Evolutionary conservation across 768 basidiomycete species (phyloP).

Genomic region (Dioszegia aurantiaca): DNA sequence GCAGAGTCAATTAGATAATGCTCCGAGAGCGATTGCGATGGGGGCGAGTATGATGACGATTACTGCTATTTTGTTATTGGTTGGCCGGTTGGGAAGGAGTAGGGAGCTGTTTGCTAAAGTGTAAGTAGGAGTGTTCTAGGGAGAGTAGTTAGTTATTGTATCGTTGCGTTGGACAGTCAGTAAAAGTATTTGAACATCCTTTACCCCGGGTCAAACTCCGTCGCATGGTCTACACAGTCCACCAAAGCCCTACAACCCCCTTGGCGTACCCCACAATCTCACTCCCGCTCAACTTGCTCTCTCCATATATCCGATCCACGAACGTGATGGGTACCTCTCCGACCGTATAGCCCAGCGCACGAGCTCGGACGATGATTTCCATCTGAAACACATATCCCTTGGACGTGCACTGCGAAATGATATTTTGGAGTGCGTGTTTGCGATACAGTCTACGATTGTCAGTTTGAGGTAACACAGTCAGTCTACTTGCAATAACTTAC

Average conservation of each 20-base stretch:
- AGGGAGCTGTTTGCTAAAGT: conserved; percentile 16
- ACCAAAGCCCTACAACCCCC: conserved; percentile 78
- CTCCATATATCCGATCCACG: conserved; percentile 88
- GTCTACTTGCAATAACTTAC: conserved; percentile 55
- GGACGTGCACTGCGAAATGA: conserved; percentile 78
- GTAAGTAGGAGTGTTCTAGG: too few relatives aligned
- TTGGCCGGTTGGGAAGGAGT: conserved; percentile 11
- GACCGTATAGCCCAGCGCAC: conserved; percentile 75
- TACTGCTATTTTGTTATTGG: conserved; percentile 9
- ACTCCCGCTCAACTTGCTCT: conserved; percentile 84
- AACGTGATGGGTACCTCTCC: conserved; percentile 93
- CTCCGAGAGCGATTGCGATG: conserved; percentile 18
- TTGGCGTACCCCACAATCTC: conserved; percentile 83
- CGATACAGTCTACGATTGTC: conserved; percentile 66
- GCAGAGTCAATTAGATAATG: conserved; percentile 14
- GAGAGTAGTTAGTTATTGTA: too few relatives aligned
- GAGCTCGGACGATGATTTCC: conserved; percentile 94
- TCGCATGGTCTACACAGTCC: conserved; percentile 57
- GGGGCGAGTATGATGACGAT: conserved; percentile 18
- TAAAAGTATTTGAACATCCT: too few relatives aligned
- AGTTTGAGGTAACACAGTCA: too few relatives aligned
- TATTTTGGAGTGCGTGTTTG: conserved; percentile 68
- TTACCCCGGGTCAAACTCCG: neutral
- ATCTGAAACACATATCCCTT: conserved; percentile 96
- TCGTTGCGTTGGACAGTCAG: too few relatives aligned